These are phyloP conservation scores for Penicillium decumbens DNA, from an alignment of 2,329 filamentous ascomycete species.

Conservation along the genomic window DNA sequence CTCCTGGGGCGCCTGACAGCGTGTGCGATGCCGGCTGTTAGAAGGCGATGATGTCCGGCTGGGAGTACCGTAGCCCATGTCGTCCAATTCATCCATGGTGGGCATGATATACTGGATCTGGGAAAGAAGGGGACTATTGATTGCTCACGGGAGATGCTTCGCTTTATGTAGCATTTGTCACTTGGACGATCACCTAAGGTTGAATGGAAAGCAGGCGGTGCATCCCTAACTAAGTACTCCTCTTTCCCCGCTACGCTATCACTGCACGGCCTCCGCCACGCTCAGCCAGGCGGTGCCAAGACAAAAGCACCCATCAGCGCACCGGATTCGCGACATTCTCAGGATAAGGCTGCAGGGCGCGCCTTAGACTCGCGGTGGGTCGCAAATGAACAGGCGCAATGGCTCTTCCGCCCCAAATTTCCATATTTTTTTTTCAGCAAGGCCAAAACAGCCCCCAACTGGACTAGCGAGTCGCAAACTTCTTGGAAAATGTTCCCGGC, in stretches of 20 bases:
- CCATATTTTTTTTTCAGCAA: slow-evolving; percentile 11
- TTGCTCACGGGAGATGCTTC: neutral
- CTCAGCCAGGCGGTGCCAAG: slow-evolving; percentile 3
- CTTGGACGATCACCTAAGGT: neutral
- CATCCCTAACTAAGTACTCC: neutral
- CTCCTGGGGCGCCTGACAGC: slow-evolving; percentile 61
- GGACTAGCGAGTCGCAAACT: slow-evolving; percentile 1
- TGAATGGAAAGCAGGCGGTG: neutral
- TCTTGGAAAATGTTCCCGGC: neutral
- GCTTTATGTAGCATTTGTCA: neutral
- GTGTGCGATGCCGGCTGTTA: slow-evolving; percentile 35
- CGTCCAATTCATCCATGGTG: slow-evolving; percentile 27
- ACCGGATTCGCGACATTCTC: slow-evolving; percentile 3
- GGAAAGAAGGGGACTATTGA: neutral
- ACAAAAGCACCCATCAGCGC: slow-evolving; percentile 5
- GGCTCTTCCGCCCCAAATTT: slow-evolving; percentile 11
- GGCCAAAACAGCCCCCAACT: slow-evolving; percentile 8
- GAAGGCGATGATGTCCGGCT: slow-evolving; percentile 30
- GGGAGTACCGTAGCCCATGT: slow-evolving; percentile 22
- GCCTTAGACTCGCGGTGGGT: slow-evolving; percentile 12
- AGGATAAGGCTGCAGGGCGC: slow-evolving; percentile 24
- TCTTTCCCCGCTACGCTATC: neutral
- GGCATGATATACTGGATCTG: neutral
- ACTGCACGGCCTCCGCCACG: slow-evolving; percentile 7
- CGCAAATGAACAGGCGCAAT: slow-evolving; percentile 12